Evolutionary conservation across 495 filamentous ascomycete species (phyloP), one percentile per base, ranked within the genome.

Genomic region (Penicillium bovifimosum): DNA sequence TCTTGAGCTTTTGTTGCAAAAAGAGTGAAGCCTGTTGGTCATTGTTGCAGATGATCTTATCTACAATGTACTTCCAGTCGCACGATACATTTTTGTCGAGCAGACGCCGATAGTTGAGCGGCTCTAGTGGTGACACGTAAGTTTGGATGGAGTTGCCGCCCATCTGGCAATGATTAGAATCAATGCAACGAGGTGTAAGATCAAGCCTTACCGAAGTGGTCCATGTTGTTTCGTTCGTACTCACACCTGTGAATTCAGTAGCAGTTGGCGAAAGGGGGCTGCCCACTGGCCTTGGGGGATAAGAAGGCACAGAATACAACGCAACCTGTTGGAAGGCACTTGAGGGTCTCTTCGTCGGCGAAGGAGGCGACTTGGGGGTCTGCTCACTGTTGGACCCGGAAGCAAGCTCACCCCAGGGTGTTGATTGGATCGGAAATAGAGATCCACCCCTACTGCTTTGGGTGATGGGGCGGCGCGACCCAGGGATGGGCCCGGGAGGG

Each of bases 61-160:
- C 95, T 33, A 98, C 92, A 57, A 98, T 97, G 63, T 96, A 96
- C 71, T 91, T 96, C 93, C 95, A 98, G 71, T 97, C 93, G 76
- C 91, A 96, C 51, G 86, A 95, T 60, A 96, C 88, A 60, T 90
- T 96, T 58, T 93, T 92, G 64, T 98, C 93, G 32, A 97, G 84
- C 8, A 98, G 80, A 42, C 90, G 90, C 44, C 95, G 88, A 55
- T 98, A 98, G 66, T 98, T 98, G 39, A 96, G 78, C n/a, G 93
- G 95, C 66, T 97, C 95, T 17, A 85, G 84, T 1, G 92, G 85
- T 8, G 90, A 84, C 18, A 97, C 66, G 61, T 93, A 96, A 0
- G 88, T 91, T 58, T 86, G 85, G 38, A 64, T 56, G 17, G 69
- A 47, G 54, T 47, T 67, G 29, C 82, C 82, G 40, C 83, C 77